Evolutionary conservation across 2,329 filamentous ascomycete species (phyloP).

Genomic region (Gnomoniopsis smithogilvyi): DNA sequence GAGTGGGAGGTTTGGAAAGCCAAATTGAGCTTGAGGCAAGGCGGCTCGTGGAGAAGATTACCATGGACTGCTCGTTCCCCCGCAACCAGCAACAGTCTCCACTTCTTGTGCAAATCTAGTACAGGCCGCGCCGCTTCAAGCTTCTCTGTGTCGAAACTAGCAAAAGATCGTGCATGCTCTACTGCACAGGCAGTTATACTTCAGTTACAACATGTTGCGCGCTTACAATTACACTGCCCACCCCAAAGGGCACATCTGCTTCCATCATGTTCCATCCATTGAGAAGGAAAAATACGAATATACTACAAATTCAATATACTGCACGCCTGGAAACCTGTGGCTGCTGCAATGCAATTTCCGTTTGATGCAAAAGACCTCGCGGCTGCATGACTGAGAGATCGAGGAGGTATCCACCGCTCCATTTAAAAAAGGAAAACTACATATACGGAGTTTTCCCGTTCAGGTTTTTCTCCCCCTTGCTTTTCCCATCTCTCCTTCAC

Average conservation of each 20-base stretch:
- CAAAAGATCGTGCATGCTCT: too few species aligned
- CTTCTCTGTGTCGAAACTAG: too few species aligned
- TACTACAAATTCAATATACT: neutral
- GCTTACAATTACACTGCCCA: too few species aligned
- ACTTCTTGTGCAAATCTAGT: neutral
- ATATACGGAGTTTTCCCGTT: slow-evolving; percentile 10
- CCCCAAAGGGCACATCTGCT: too few species aligned
- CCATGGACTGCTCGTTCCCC: neutral
- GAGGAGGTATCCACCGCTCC: slow-evolving; percentile 17
- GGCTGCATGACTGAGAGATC: slow-evolving; percentile 4
- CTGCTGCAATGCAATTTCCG: neutral
- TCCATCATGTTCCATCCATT: too few species aligned
- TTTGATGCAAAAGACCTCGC: neutral
- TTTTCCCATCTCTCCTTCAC: neutral
- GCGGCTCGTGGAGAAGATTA: neutral
- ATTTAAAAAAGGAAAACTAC: slow-evolving; percentile 16
- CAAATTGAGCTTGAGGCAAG: neutral
- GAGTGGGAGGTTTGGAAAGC: slow-evolving; percentile 1
- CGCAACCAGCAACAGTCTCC: slow-evolving; percentile 1
- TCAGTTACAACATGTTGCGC: too few species aligned
- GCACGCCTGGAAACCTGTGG: neutral
- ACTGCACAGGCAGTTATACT: too few species aligned
- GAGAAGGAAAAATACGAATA: too few species aligned
- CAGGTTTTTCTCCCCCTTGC: neutral
- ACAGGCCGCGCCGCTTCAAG: too few species aligned